Base-by-base conservation (phyloP, 257 asterid genomes). In the Verbena officinalis region DNA sequence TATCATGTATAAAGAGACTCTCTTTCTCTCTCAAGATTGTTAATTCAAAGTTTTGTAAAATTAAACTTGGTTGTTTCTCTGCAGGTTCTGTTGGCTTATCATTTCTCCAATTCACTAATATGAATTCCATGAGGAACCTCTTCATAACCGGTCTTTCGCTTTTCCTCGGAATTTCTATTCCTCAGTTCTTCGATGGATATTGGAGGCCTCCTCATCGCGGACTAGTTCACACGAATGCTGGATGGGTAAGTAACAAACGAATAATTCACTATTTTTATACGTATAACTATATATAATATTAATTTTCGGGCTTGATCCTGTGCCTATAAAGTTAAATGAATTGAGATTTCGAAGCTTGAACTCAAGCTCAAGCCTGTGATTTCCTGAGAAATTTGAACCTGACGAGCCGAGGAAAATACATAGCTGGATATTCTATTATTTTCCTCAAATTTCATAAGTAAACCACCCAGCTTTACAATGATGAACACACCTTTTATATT, bases 71-170 rank as follows among this genome's bases (percentile, higher is more conserved):
- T 68, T 42, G 21, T 50, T 55, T 27, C 11, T 13, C 20, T 75
- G 78, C 89, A 94, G 99, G 99, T 71, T 90, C 99, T 0, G 95
- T 94, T 30, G 99, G 99, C 56, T 61, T 94, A 60, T 94, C 99
- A 13, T 94, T 94, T 77, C 97, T 94, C 45, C 99, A 94, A 52
- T 94, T 94, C 84, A 94, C 99, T 9, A 94, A 94, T 74, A 90
- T 94, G 97, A 94, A 94, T 44, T 88, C 89, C n/a, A 94, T 94
- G 99, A 84, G 99, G 77, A 94, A 86, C 79, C 99, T 94, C 58
- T 57, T 94, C 22, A 90, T 94, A 69, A 88, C 92, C 3, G 99
- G 99, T 17, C 87, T 90, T 27, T 90, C 99, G 0, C 89, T 94
- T 10, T 94, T 94, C 77, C 97, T 94, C 17, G 99, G 99, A 53